Conservation (phyloP, 2,329 filamentous ascomycete genomes). For the Aspergillus pseudoviridinutans region DNA sequence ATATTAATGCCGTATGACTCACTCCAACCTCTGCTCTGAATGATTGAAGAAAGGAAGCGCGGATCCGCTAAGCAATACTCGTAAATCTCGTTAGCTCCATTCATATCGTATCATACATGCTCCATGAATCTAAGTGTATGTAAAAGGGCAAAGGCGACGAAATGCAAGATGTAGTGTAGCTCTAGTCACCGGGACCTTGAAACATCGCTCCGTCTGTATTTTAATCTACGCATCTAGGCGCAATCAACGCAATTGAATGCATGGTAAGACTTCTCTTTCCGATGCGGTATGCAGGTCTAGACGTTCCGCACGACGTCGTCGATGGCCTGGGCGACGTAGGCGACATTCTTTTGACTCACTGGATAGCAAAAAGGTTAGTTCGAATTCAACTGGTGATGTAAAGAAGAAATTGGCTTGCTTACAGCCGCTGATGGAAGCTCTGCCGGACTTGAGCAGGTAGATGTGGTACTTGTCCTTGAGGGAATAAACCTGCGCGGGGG, state of each 20-base stretch:
- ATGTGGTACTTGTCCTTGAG: constrained; percentile 42
- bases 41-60: background rate
- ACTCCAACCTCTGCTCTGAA: background rate
- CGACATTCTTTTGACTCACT: constrained; percentile 40
- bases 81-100: background rate
- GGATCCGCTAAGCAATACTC: background rate
- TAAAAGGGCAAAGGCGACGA: background rate
- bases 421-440: constrained; percentile 40
- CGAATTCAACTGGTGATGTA: background rate
- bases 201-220: background rate
- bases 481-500: constrained; percentile 40
- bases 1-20: constrained; percentile 3
- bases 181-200: background rate
- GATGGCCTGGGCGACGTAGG: constrained; percentile 37
- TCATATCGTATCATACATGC: background rate
- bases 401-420: constrained; percentile 14
- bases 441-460: constrained; percentile 39
- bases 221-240: background rate
- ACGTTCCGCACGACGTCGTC: constrained; percentile 36
- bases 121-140: background rate
- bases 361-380: background rate
- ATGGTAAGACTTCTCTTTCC: background rate
- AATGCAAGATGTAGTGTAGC: background rate
- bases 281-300: background rate
- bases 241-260: background rate